These are phyloP conservation scores for Amaranthus cruentus DNA, from an alignment of 148 eudicot genomes.

Conservation along the genomic window DNA sequence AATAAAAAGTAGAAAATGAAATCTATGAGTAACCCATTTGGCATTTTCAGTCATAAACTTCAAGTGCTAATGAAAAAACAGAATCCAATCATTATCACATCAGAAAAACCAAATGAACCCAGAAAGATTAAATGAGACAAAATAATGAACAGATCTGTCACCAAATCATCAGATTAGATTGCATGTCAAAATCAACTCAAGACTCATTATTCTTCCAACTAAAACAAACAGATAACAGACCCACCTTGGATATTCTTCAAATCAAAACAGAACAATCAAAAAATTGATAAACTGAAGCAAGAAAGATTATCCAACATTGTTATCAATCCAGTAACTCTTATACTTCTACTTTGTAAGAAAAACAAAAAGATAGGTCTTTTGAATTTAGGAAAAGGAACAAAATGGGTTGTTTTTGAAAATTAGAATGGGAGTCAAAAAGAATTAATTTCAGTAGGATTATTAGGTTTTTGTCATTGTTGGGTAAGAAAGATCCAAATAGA, in stretches of 20 bases:
- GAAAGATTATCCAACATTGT: slow-evolving; percentile 11
- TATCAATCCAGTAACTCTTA: not conserved
- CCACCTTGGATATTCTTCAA: slow-evolving; percentile 4
- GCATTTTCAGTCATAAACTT: not conserved
- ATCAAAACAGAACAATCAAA: slow-evolving; percentile 1
- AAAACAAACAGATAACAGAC: slow-evolving; percentile 9
- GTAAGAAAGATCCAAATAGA: slow-evolving; percentile 17
- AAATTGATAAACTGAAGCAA: not conserved
- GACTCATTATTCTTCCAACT: slow-evolving; percentile 8
- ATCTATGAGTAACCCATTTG: slow-evolving; percentile 1
- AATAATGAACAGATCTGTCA: slow-evolving; percentile 23
- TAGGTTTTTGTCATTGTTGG: slow-evolving; percentile 19
- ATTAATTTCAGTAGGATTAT: slow-evolving; percentile 2
- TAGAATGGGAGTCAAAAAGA: not conserved
- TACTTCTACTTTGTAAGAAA: not conserved
- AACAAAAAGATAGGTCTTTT: not conserved
- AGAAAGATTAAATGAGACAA: slow-evolving; percentile 1
- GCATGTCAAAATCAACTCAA: slow-evolving; percentile 26
- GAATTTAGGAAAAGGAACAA: not conserved
- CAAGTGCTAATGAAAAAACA: not conserved
- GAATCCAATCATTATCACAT: slow-evolving; percentile 6
- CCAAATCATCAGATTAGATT: slow-evolving; percentile 15
- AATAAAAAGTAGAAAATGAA: not conserved
- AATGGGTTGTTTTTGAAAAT: not conserved
- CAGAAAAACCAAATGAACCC: slow-evolving; percentile 4